phyloP scores from a whole-genome alignment of 805 yeast genomes.

The Teunomyces tritomae region DNA sequence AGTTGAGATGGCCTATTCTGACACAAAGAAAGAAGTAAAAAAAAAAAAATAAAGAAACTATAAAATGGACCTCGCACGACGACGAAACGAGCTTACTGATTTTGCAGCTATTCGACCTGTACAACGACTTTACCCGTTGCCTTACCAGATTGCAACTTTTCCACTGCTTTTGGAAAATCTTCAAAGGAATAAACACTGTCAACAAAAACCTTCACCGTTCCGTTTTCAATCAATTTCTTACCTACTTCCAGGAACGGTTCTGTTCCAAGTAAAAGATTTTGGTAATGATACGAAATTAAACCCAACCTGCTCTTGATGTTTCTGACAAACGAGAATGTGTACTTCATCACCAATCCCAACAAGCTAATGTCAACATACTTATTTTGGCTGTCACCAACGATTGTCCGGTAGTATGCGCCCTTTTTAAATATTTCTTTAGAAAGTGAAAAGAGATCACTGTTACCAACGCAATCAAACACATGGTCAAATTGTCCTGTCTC shows the following conservation, averaged over 20 bases:
- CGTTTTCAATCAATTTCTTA: slow-evolving; percentile 43
- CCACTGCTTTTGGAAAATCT: slow-evolving; percentile 51
- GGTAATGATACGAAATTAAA: slow-evolving; percentile 27
- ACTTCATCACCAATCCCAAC: background rate
- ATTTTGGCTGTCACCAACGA: slow-evolving; percentile 51
- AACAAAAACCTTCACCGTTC: slow-evolving; percentile 43
- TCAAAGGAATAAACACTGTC: slow-evolving; percentile 54
- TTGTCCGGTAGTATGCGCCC: slow-evolving; percentile 50
- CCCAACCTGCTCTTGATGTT: slow-evolving; percentile 14
- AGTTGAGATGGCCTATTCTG: slow-evolving; percentile 1
- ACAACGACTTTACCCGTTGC: slow-evolving; percentile 72
- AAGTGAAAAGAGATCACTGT: slow-evolving; percentile 44
- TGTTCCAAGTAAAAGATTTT: slow-evolving; percentile 12
- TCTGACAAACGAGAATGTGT: slow-evolving; percentile 6
- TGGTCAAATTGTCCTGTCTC: slow-evolving; percentile 49
- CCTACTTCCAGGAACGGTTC: slow-evolving; percentile 16
- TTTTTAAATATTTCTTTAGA: slow-evolving; percentile 44
- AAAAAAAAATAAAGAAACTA: background rate
- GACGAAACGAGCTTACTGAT: background rate
- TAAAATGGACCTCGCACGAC: background rate
- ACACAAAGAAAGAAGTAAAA: background rate
- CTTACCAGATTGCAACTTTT: slow-evolving; percentile 41
- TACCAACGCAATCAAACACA: slow-evolving; percentile 67
- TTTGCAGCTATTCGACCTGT: slow-evolving; percentile 14
- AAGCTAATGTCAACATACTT: slow-evolving; percentile 30